Conservation (phyloP, 2,329 filamentous ascomycete species). For the Penicillium sp. region DNA sequence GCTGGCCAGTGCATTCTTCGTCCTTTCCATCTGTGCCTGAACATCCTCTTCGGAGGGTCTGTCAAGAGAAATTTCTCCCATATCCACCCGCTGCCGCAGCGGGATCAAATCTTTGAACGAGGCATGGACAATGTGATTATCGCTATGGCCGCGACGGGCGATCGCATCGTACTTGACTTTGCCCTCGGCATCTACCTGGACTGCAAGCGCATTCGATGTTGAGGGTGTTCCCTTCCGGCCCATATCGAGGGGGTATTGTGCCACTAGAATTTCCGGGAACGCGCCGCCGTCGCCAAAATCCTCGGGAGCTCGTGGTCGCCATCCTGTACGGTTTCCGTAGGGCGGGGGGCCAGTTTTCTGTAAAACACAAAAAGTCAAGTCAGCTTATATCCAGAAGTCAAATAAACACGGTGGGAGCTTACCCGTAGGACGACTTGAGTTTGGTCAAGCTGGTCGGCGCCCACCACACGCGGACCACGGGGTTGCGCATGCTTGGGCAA, state of each 20-base stretch:
- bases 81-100: slow-evolving; percentile 85
- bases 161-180: slow-evolving; percentile 97
- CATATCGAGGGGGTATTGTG: slow-evolving; percentile 96
- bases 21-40: slow-evolving; percentile 78
- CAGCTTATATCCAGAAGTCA: background rate
- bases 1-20: slow-evolving; percentile 77
- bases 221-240: slow-evolving; percentile 70
- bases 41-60: slow-evolving; percentile 84
- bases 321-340: slow-evolving; percentile 83
- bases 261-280: slow-evolving; percentile 89
- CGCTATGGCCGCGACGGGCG: slow-evolving; percentile 81
- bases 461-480: slow-evolving; percentile 79
- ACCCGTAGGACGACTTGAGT: slow-evolving; percentile 80
- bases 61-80: slow-evolving; percentile 84
- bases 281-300: slow-evolving; percentile 96
- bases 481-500: slow-evolving; percentile 68
- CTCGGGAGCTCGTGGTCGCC: slow-evolving; percentile 83
- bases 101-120: slow-evolving; percentile 98
- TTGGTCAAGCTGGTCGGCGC: slow-evolving; percentile 75
- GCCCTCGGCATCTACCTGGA: slow-evolving; percentile 86
- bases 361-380: background rate
- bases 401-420: slow-evolving; percentile 17
- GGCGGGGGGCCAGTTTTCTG: slow-evolving; percentile 79
- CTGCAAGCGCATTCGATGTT: slow-evolving; percentile 81
- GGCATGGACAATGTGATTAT: slow-evolving; percentile 82